Base-by-base conservation (phyloP, 495 filamentous ascomycete species). In the Zalerion maritima region DNA sequence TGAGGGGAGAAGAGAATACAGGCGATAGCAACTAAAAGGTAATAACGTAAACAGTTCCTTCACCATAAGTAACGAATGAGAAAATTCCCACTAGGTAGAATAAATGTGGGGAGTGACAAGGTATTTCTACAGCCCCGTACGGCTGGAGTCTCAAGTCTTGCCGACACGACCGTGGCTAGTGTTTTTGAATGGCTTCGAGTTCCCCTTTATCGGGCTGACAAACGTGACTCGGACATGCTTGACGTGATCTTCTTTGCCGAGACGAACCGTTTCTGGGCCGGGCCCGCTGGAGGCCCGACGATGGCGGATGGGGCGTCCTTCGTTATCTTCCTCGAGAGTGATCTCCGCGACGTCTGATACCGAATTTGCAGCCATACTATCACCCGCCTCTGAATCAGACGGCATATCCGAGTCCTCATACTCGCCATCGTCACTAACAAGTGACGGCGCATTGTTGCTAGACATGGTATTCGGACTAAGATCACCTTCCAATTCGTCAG, bases 351-450 rank as follows among this genome's bases (percentile, higher is more conserved):
- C 55, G 36, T 65, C 60, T 3, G 60, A 60, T 3, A 56, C 58
- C 0, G 57, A 58, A 28, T 54, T 50, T 12, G 49, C 43, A 7
- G 56, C 54, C 31, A 52, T 45, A 15, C 34, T 55, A 17, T 60
- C 59, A 24, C 55, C 54, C 21, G 45, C 42, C 6, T 63, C 61
- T 5, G 58, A 62, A 6, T 49, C 46, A 2, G 59, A 62, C 10
- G 53, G 55, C 18, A 55, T 59, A 27, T 58, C 55, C 2, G 57
- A 63, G 29, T 74, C 71, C 35, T 73, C 75, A 41, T 84, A 80
- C 41, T 79, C 75, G 31, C 73, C 78, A 46, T 86, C 78, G 49
- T 94, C 85, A 54, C 80, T 86, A 38, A 92, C 81, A 31, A 94
- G 58, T 23, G 81, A 87, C 8, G 85, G 85, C 7, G 80, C 78